Evolutionary conservation across 805 yeast species (phyloP).

Genomic region (Priceomyces melissophilus): DNA sequence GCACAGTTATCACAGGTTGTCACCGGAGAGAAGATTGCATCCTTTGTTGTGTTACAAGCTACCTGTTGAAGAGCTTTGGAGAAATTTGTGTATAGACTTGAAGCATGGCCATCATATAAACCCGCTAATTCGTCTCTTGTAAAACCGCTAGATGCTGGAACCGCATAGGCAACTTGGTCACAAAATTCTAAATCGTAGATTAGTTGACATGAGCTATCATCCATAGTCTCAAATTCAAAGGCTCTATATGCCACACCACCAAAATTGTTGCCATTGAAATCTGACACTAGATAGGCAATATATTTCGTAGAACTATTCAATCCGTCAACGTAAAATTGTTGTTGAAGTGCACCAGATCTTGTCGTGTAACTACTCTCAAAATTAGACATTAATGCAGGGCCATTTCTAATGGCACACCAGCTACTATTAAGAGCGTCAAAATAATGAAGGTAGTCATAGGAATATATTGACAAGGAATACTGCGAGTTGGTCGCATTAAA

Average conservation of each 20-base stretch:
- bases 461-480: slow-evolving; percentile 47
- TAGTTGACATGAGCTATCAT: slow-evolving; percentile 60
- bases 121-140: slow-evolving; percentile 14
- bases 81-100: slow-evolving; percentile 57
- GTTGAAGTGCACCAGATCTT: slow-evolving; percentile 48
- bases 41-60: slow-evolving; percentile 67
- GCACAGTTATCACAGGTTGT: slow-evolving; percentile 72
- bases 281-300: slow-evolving; percentile 58
- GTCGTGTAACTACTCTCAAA: slow-evolving; percentile 37
- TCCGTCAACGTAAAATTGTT: slow-evolving; percentile 60
- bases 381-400: slow-evolving; percentile 36
- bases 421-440: slow-evolving; percentile 47
- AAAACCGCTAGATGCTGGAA: slow-evolving; percentile 45
- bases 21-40: slow-evolving; percentile 70
- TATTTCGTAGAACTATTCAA: slow-evolving; percentile 62
- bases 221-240: slow-evolving; percentile 55
- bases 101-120: slow-evolving; percentile 65
- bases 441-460: slow-evolving; percentile 32
- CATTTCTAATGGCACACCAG: slow-evolving; percentile 68
- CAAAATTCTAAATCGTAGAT: slow-evolving; percentile 78
- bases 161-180: slow-evolving; percentile 78
- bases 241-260: slow-evolving; percentile 67
- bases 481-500: slow-evolving; percentile 24
- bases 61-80: slow-evolving; percentile 71
- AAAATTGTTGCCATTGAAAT: slow-evolving; percentile 31